These are phyloP conservation scores for Bipolaris zeicola DNA, from an alignment of 2,329 filamentous ascomycete species.

Conservation along the genomic window DNA sequence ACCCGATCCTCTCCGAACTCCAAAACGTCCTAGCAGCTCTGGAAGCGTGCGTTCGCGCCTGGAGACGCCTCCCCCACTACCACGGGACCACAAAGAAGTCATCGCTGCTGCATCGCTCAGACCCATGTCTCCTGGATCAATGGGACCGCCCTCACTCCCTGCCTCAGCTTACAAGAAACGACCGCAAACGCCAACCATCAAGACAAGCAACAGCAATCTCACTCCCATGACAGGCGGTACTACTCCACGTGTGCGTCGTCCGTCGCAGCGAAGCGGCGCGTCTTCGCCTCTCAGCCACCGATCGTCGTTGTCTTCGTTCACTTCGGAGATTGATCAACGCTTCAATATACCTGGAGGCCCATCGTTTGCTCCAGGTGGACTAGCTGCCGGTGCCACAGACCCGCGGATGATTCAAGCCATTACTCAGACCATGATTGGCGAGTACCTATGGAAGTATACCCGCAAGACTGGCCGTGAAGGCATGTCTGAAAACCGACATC, in stretches of 20 bases:
- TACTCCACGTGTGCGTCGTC: conserved; percentile 58
- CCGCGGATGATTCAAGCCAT: conserved; percentile 99
- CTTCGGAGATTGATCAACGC: conserved; percentile 86
- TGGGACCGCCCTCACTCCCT: conserved; percentile 85
- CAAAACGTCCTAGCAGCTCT: conserved; percentile 72
- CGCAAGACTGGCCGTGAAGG: conserved; percentile 88
- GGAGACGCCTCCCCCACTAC: conserved; percentile 71
- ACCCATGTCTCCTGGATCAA: conserved; percentile 54
- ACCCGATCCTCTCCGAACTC: conserved; percentile 38
- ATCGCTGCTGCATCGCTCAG: conserved; percentile 78
- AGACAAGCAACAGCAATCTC: conserved; percentile 51
- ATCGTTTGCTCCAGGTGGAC: conserved; percentile 60
- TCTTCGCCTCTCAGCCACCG: conserved; percentile 65
- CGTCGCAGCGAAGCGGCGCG: conserved; percentile 54
- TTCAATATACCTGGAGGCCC: conserved; percentile 70
- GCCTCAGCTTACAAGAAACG: conserved; percentile 70
- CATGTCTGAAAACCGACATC: conserved; percentile 86
- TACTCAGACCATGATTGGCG: conserved; percentile 99
- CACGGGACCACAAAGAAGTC: conserved; percentile 78
- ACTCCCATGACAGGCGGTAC: conserved; percentile 57
- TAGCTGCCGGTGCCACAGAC: conserved; percentile 74
- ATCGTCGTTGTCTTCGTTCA: conserved; percentile 93
- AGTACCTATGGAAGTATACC: conserved; percentile 99
- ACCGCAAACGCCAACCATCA: conserved; percentile 50
- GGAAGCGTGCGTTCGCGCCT: conserved; percentile 65